These are phyloP conservation scores for Talaromyces sp. DNA, from an alignment of 2,329 filamentous ascomycete genomes.

Conservation along the genomic window DNA sequence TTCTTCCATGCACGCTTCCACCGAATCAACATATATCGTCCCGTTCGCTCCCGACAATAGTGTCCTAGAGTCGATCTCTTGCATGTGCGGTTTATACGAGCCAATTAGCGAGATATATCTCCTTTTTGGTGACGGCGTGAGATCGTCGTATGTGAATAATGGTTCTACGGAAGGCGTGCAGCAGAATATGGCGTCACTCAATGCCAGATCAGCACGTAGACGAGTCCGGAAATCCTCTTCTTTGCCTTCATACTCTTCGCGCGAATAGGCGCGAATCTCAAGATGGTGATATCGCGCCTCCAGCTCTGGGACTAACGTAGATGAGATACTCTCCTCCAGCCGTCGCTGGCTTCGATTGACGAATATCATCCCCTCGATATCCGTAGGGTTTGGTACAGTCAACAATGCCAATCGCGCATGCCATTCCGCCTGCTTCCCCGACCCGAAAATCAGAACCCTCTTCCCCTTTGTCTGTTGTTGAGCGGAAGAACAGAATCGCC, in stretches of 20 bases:
- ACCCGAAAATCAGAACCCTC: constrained; percentile 48
- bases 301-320: constrained; percentile 31
- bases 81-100: constrained; percentile 55
- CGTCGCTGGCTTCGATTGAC: constrained; percentile 67
- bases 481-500: constrained; percentile 33
- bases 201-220: constrained; percentile 29
- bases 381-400: constrained; percentile 42
- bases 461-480: constrained; percentile 17
- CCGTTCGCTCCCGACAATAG: constrained; percentile 54
- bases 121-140: constrained; percentile 24
- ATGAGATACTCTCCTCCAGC: constrained; percentile 46
- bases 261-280: constrained; percentile 41
- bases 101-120: constrained; percentile 53
- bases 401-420: constrained; percentile 46
- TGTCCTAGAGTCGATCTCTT: constrained; percentile 48
- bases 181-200: constrained; percentile 48
- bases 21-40: constrained; percentile 64
- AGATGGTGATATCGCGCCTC: constrained; percentile 37
- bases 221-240: constrained; percentile 32
- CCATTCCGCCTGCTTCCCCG: constrained; percentile 51
- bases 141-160: constrained; percentile 40
- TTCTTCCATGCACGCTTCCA: constrained; percentile 45
- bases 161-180: constrained; percentile 48
- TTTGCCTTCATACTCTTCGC: constrained; percentile 47
- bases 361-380: constrained; percentile 65